Conservation (phyloP, 257 asterid genomes). For the Solanum etuberosum region DNA sequence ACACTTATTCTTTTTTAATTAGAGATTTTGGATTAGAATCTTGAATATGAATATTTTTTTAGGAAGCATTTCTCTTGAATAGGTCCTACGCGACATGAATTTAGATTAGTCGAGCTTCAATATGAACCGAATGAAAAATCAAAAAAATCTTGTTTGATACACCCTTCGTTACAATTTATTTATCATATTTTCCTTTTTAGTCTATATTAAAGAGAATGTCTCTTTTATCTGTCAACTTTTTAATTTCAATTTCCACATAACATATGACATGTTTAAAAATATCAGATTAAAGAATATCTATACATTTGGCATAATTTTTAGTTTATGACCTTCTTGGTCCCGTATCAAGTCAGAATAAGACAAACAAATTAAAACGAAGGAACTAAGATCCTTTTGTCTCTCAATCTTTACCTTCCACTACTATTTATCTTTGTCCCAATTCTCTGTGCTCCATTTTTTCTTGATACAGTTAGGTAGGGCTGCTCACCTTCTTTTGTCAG, state of each 20-base stretch:
- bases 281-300: too few relatives aligned
- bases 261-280: too few relatives aligned
- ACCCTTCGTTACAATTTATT: too few relatives aligned
- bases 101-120: too few relatives aligned
- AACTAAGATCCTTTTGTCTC: neutral
- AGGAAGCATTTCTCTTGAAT: too few relatives aligned
- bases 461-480: constrained; percentile 45
- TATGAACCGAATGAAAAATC: fast-evolving
- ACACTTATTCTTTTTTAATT: fast-evolving
- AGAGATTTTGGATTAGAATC: too few relatives aligned
- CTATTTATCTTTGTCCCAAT: neutral
- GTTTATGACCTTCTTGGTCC: too few relatives aligned
- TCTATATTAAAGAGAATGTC: too few relatives aligned
- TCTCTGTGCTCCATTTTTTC: constrained; percentile 12
- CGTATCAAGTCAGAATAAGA: fast-evolving
- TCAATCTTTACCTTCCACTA: constrained; percentile 2
- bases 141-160: neutral
- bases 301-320: too few relatives aligned
- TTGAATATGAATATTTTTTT: too few relatives aligned
- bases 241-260: too few relatives aligned
- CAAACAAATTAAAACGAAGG: neutral
- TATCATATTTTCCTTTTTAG: too few relatives aligned
- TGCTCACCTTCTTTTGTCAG: constrained; percentile 61
- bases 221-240: neutral
- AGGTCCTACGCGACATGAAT: fast-evolving